phyloP scores from a whole-genome alignment of 2,329 filamentous ascomycete genomes.

The Polytolypa hystricis region DNA sequence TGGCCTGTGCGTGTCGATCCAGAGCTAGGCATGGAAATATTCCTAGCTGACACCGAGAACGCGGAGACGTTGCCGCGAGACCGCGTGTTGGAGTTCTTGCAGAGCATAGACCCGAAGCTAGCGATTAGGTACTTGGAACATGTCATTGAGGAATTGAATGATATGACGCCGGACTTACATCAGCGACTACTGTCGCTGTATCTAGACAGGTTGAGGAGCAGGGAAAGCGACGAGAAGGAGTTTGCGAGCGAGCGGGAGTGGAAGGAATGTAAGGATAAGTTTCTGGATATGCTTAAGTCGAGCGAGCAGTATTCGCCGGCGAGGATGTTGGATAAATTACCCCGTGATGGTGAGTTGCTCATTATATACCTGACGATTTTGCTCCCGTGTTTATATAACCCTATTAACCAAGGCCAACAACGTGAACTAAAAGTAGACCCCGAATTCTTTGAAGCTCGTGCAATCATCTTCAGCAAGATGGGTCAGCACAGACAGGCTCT shows the following conservation, averaged over 20 bases:
- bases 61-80: slow-evolving; percentile 78
- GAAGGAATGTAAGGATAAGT: slow-evolving; percentile 50
- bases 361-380: slow-evolving; percentile 5
- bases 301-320: slow-evolving; percentile 72
- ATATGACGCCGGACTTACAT: slow-evolving; percentile 76
- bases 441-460: slow-evolving; percentile 77
- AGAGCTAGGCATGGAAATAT: slow-evolving; percentile 78
- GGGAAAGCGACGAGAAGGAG: slow-evolving; percentile 28
- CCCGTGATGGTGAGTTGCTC: slow-evolving; percentile 56
- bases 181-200: slow-evolving; percentile 69
- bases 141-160: slow-evolving; percentile 75
- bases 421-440: no score
- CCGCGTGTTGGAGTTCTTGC: slow-evolving; percentile 63
- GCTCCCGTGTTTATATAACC: neutral
- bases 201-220: slow-evolving; percentile 42
- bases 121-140: slow-evolving; percentile 82
- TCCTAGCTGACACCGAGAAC: slow-evolving; percentile 86
- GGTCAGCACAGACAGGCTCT: slow-evolving; percentile 88
- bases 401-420: neutral
- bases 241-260: slow-evolving; percentile 36
- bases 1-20: slow-evolving; percentile 72
- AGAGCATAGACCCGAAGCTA: slow-evolving; percentile 55
- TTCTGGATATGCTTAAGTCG: slow-evolving; percentile 63
- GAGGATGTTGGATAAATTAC: slow-evolving; percentile 65
- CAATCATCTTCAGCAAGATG: slow-evolving; percentile 88